Base-by-base conservation (phyloP, 2,329 filamentous ascomycete species). In the Fusarium sp. region DNA sequence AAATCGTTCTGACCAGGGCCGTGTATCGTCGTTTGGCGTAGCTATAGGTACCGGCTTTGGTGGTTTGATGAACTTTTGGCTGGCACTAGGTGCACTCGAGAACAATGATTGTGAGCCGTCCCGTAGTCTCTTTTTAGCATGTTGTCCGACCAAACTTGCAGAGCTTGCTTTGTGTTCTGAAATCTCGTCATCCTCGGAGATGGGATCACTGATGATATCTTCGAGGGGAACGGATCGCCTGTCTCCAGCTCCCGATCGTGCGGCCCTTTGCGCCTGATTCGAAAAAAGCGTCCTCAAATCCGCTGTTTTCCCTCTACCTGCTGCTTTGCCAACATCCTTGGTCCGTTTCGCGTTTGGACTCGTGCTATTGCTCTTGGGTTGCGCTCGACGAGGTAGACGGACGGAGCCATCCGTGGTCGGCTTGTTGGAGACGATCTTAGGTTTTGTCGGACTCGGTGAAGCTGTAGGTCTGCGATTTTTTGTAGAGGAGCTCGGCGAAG, bases 1-100 rank as follows among this genome's bases (percentile, higher is more conserved):
- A 80, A 94, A 98, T 73, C 91, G 89, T 74, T 98, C 95, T 18
- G 92, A 92, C 95, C 95, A 98, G 6, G 95, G 94, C 56, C 92
- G 88, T 52, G 85, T 81, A 71, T 94, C 91, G 38, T 88, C 85
- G 52, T 85, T 83, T 10, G 75, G 42, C 6, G 71, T 69, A 11
- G 74, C 73, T 11, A 76, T 55, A 18, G 75, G 75, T 15, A 73
- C 55, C 17, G 79, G 79, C 30, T 77, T 76, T 12, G 81, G 75
- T 15, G 84, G 87, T 66, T 80, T 84, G 27, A 88, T 76, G 65
- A 90, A 90, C 64, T 81, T 85, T 71, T 88, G 87, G 70, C 86
- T 88, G 30, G 82, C 80, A 32, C 68, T 78, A 6, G 77, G 70
- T 1, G 71, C 55, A 30, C 79, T 74, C 7, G 70, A 44, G 4